These are phyloP conservation scores for Naganishia vishniacii DNA, from an alignment of 768 basidiomycete species.

Conservation along the genomic window DNA sequence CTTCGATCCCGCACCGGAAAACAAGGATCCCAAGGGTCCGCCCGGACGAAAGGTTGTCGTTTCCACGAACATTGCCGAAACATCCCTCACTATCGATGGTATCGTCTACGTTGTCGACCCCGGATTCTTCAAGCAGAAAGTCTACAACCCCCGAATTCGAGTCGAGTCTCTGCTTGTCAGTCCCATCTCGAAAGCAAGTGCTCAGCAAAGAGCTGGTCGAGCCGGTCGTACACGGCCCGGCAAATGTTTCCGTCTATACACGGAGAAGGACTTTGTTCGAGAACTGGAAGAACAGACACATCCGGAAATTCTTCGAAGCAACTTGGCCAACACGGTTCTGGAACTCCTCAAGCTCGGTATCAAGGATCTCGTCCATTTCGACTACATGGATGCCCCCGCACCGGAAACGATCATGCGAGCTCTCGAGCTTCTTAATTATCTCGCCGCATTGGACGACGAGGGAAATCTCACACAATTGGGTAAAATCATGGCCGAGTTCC, in stretches of 20 bases:
- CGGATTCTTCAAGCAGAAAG: slow-evolving; percentile 95
- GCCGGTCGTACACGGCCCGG: slow-evolving; percentile 93
- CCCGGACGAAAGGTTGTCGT: slow-evolving; percentile 90
- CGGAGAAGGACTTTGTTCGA: slow-evolving; percentile 91
- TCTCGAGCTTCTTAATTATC: slow-evolving; percentile 83
- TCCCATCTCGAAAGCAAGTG: slow-evolving; percentile 93
- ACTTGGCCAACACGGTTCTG: slow-evolving; percentile 85
- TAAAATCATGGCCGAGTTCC: slow-evolving; percentile 93
- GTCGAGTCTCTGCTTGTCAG: slow-evolving; percentile 89
- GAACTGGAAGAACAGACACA: slow-evolving; percentile 96
- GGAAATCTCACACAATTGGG: slow-evolving; percentile 84
- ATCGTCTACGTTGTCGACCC: slow-evolving; percentile 99
- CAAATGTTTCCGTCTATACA: slow-evolving; percentile 94
- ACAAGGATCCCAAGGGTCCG: slow-evolving; percentile 62
- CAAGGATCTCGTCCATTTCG: slow-evolving; percentile 81
- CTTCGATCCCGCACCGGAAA: slow-evolving; percentile 76
- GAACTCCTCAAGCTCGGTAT: slow-evolving; percentile 92
- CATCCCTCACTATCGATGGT: slow-evolving; percentile 93
- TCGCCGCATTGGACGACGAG: slow-evolving; percentile 88
- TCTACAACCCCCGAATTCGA: slow-evolving; percentile 94
- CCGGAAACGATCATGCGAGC: slow-evolving; percentile 97
- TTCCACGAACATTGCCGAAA: slow-evolving; percentile 96
- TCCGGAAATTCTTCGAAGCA: slow-evolving; percentile 90
- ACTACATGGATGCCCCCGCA: slow-evolving; percentile 78
- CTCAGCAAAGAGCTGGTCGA: slow-evolving; percentile 91